Base-by-base conservation (phyloP, 2,329 filamentous ascomycete genomes). In the Endothia cerciana region DNA sequence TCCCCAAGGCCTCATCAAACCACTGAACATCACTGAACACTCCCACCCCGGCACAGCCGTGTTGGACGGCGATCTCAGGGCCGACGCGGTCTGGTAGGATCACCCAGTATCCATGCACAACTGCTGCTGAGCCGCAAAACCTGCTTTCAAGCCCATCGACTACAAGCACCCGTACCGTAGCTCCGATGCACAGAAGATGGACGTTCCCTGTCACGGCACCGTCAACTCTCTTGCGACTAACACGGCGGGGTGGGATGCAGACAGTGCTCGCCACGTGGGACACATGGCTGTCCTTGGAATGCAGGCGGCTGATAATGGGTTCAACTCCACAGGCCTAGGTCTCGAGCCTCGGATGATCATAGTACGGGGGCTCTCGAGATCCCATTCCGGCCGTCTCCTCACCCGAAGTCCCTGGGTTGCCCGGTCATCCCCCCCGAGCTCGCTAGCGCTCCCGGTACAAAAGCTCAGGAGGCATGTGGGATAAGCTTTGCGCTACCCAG, bases 401-500 rank as follows among this genome's bases (percentile, higher is more conserved):
- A 5, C 33, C 10, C 33, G 33, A n/a, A 36, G 33, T 36, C 33
- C 33, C n/a, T n/a, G n/a, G n/a, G n/a, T n/a, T 36, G 33, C 33
- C 33, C 10, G 33, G 6, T 36, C 6, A 7, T 36, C 6, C 6
- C 10, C 10, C 33, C 33, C 5, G 33, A 36, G 33, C 33, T 36
- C 33, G 33, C 33, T 36, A 36, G 33, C 33, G 25, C 15, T 25
- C 25, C 47, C 13, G 28, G 47, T 28, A 25, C 45, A 13, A 22
- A 33, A 25, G 36, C 22, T 33, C 38, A 49, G 43, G 55, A 30
- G 22, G 11, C 8, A 57, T 30, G 17, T 28, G 15, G 22, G 22
- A 51, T 47, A 41, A 64, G 47, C 33, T 64, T 64, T 56, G 62
- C 55, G 62, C 62, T 60, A 64, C 40, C 62, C 51, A 60, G 36